Percentiles rank a stretch among this genome's conserved stretches.
These are phyloP conservation scores for Spathaspora gorwiae DNA, from an alignment of 805 yeast genomes.

Conservation along the genomic window DNA sequence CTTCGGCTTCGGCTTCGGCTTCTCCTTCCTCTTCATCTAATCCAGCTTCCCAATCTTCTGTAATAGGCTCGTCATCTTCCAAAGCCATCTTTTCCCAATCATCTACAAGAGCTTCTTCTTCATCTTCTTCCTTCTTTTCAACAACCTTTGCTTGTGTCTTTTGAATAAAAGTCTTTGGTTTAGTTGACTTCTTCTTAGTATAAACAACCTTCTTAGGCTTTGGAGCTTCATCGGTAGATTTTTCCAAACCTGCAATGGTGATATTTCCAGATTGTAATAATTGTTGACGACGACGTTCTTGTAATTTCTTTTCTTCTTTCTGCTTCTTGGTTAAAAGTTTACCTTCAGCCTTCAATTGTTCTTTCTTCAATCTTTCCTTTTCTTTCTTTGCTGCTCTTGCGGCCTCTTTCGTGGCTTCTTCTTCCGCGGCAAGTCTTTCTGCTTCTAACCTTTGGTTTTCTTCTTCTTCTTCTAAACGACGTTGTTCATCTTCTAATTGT, in stretches of 20 bases:
- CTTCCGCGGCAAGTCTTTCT: constrained; percentile 48
- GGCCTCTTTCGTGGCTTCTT: constrained; percentile 62
- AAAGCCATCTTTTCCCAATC: constrained; percentile 81
- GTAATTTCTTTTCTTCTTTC: constrained; percentile 81
- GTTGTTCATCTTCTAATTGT: constrained; percentile 81
- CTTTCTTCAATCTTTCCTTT: constrained; percentile 79
- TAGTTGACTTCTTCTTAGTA: constrained; percentile 62
- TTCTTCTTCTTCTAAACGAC: constrained; percentile 68
- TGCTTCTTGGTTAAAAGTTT: constrained; percentile 90
- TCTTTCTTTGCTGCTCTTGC: constrained; percentile 69
- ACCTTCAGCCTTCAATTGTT: constrained; percentile 94
- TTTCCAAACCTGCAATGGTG: constrained; percentile 66
- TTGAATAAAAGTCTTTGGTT: constrained; percentile 35
- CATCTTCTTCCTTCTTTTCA: constrained; percentile 19
- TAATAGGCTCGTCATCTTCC: constrained; percentile 54
- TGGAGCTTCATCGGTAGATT: constrained; percentile 18
- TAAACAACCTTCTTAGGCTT: constrained; percentile 69
- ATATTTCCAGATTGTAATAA: constrained; percentile 71
- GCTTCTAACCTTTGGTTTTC: constrained; percentile 46
- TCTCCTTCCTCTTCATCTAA: constrained; percentile 25
- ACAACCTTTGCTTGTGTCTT: constrained; percentile 17
- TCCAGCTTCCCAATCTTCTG: constrained; percentile 49
- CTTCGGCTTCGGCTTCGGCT: constrained; percentile 27
- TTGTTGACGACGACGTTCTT: constrained; percentile 86
- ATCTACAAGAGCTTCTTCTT: constrained; percentile 62